These are phyloP conservation scores for Nemania diffusa DNA, from an alignment of 2,329 filamentous ascomycete species.

Conservation along the genomic window DNA sequence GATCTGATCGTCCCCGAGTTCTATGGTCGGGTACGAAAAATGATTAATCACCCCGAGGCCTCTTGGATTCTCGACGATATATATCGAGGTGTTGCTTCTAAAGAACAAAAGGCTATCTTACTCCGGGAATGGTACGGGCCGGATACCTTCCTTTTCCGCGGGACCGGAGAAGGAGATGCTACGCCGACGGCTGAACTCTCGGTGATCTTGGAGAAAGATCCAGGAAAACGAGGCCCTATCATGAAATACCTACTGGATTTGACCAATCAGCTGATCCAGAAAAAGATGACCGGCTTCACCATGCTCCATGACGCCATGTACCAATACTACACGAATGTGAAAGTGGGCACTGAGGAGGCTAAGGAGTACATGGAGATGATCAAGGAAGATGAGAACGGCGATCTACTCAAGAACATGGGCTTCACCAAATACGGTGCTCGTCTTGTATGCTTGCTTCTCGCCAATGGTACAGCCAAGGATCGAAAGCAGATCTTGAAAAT, in stretches of 20 bases:
- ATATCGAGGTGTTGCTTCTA: slow-evolving; percentile 87
- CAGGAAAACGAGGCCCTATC: slow-evolving; percentile 87
- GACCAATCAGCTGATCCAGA: slow-evolving; percentile 93
- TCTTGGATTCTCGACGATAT: slow-evolving; percentile 98
- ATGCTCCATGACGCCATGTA: slow-evolving; percentile 99
- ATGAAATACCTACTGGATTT: slow-evolving; percentile 86
- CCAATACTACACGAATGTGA: slow-evolving; percentile 88
- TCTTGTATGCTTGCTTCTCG: slow-evolving; percentile 82
- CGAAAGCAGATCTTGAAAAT: slow-evolving; percentile 87
- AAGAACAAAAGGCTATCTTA: slow-evolving; percentile 84
- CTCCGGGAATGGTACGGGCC: slow-evolving; percentile 96
- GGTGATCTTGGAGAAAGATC: slow-evolving; percentile 77
- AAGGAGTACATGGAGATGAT: slow-evolving; percentile 89
- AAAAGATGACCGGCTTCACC: slow-evolving; percentile 96
- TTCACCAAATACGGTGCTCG: slow-evolving; percentile 91
- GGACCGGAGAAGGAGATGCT: slow-evolving; percentile 59
- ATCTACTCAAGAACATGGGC: slow-evolving; percentile 92
- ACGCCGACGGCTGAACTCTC: slow-evolving; percentile 74
- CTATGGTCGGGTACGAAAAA: slow-evolving; percentile 88
- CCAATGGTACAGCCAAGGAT: slow-evolving; percentile 90
- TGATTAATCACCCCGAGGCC: slow-evolving; percentile 96
- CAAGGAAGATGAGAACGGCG: slow-evolving; percentile 90
- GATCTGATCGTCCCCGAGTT: slow-evolving; percentile 94
- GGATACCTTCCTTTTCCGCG: slow-evolving; percentile 85
- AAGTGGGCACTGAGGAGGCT: slow-evolving; percentile 81